Percentiles rank a stretch among this genome's conserved stretches.
These are phyloP conservation scores for Globisporangium cylindrosporum DNA, from an alignment of 352 stramenopile genomes.

Conservation along the genomic window DNA sequence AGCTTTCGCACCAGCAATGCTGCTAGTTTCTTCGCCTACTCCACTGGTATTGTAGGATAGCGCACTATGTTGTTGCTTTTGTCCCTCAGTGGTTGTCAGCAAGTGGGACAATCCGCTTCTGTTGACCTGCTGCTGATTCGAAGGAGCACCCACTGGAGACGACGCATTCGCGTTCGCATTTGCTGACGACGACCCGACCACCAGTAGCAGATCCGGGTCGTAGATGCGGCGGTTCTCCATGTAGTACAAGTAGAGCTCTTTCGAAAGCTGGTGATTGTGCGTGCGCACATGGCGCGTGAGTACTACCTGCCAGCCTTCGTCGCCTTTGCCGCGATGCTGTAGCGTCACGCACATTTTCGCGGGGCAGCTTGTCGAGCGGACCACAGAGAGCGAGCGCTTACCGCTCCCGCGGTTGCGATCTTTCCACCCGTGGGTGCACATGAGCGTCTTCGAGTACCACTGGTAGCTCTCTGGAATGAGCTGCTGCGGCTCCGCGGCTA, in stretches of 20 bases:
- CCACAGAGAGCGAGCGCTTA: slow-evolving; percentile 58
- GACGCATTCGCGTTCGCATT: neutral
- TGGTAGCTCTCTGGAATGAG: slow-evolving; percentile 60
- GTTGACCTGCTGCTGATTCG: neutral
- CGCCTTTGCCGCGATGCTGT: slow-evolving; percentile 38
- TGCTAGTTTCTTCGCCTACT: neutral
- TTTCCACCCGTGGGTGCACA: slow-evolving; percentile 82
- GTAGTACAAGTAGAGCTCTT: slow-evolving; percentile 75
- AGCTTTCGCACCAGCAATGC: neutral
- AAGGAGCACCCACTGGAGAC: neutral
- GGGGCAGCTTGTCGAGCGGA: slow-evolving; percentile 64
- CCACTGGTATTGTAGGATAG: neutral
- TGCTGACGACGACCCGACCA: slow-evolving; percentile 7
- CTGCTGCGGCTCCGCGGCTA: slow-evolving; percentile 21
- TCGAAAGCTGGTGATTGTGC: slow-evolving; percentile 75
- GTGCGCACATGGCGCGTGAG: slow-evolving; percentile 70
- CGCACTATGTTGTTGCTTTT: neutral
- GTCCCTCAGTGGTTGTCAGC: slow-evolving; percentile 4
- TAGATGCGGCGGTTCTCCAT: slow-evolving; percentile 77
- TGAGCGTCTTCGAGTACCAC: slow-evolving; percentile 84
- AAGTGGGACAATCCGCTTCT: slow-evolving; percentile 13
- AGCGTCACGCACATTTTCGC: slow-evolving; percentile 82
- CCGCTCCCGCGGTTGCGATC: slow-evolving; percentile 57
- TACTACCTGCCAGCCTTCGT: slow-evolving; percentile 60
- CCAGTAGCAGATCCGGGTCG: slow-evolving; percentile 55